A percentile compares a stretch with the other conserved stretches of the same genome.
phyloP scores from a whole-genome alignment of 768 basidiomycete genomes.

The Hirschioporus abietinus region DNA sequence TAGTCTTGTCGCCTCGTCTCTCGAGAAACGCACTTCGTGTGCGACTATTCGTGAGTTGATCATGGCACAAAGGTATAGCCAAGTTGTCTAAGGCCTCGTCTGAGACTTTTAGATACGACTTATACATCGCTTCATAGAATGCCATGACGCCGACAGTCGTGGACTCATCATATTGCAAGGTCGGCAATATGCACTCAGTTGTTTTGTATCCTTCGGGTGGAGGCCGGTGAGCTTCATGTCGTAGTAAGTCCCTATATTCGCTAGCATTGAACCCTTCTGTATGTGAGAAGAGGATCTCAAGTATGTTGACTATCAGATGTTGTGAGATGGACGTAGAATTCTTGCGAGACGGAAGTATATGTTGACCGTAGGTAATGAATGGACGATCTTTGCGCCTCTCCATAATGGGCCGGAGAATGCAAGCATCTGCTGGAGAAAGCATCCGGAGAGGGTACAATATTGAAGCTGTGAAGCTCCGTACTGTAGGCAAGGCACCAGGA shows the following conservation, averaged over 20 bases:
- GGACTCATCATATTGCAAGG: constrained; percentile 2
- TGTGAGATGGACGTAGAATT: not conserved
- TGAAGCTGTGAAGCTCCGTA: not conserved
- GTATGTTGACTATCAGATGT: not conserved
- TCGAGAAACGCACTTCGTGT: not conserved
- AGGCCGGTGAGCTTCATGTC: not conserved
- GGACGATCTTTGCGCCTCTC: not conserved
- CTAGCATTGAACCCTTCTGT: not conserved
- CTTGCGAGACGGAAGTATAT: not conserved
- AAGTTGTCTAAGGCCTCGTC: not conserved
- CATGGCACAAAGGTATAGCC: not conserved
- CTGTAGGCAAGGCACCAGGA: not conserved
- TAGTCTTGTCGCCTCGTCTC: not conserved
- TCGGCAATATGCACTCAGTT: not conserved
- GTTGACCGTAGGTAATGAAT: not conserved
- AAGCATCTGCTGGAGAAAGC: not conserved
- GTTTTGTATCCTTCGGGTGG: not conserved
- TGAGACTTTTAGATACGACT: not conserved
- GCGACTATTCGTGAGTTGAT: constrained; percentile 1
- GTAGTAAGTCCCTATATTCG: not conserved
- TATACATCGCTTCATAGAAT: not conserved
- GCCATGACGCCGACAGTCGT: constrained; percentile 1
- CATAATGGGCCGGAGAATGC: not conserved
- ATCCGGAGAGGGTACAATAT: not conserved
- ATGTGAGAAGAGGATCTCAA: not conserved